Percentiles rank a stretch among this genome's conserved stretches.
Conservation (phyloP, 495 filamentous ascomycete species). For the Penicillium tannophilum region DNA sequence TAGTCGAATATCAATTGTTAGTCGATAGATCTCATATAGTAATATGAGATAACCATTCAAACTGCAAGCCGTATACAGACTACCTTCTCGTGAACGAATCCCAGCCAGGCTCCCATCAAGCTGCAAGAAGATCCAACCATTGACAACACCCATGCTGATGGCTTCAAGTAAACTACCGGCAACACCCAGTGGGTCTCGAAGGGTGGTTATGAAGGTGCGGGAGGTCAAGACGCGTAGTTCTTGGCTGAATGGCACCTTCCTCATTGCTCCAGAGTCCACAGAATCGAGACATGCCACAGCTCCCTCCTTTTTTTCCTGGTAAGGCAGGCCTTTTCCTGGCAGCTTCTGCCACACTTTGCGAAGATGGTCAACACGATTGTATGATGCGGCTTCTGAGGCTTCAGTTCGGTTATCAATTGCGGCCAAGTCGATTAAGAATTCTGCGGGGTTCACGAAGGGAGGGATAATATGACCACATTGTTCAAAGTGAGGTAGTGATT, state of each 20-base stretch:
- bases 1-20: constrained; percentile 68
- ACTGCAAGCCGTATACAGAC: constrained; percentile 65
- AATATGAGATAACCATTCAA: constrained; percentile 75
- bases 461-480: constrained; percentile 57
- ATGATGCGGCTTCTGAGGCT: constrained; percentile 60
- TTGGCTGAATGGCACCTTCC: constrained; percentile 50
- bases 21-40: constrained; percentile 69
- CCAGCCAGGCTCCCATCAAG: constrained; percentile 62
- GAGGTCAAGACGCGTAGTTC: constrained; percentile 66
- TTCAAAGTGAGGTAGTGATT: constrained; percentile 61
- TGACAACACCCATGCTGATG: constrained; percentile 64
- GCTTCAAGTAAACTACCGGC: constrained; percentile 66
- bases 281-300: background rate
- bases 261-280: constrained; percentile 15
- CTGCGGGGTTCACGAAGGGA: constrained; percentile 71
- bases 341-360: constrained; percentile 53
- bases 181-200: constrained; percentile 72
- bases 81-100: constrained; percentile 61
- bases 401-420: constrained; percentile 67
- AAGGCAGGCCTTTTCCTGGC: constrained; percentile 8
- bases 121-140: constrained; percentile 69
- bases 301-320: constrained; percentile 7
- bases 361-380: constrained; percentile 54
- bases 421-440: constrained; percentile 70
- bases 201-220: constrained; percentile 65